A percentile compares a stretch with the other conserved stretches of the same genome.
Evolutionary conservation across 345 rosid genomes (phyloP).

Genomic region (Camelina neglecta): DNA sequence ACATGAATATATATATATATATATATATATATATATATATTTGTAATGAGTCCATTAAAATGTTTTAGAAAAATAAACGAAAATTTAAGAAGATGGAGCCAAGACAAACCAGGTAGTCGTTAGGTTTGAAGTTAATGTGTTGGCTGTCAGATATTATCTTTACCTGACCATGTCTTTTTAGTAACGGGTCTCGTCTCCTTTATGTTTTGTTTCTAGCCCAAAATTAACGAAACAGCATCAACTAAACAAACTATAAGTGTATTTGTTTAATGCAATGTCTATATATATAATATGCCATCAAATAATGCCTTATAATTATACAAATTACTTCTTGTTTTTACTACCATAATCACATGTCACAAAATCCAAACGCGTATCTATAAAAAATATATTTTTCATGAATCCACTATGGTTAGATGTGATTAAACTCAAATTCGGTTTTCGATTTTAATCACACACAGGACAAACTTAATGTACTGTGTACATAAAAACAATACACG

Average conservation of each 20-base stretch:
- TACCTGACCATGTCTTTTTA: slow-evolving; percentile 48
- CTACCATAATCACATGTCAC: background rate
- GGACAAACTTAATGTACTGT: background rate
- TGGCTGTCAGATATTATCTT: slow-evolving; percentile 41
- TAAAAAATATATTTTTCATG: background rate
- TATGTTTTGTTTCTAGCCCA: slow-evolving; percentile 37
- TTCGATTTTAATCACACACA: background rate
- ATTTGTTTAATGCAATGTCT: background rate
- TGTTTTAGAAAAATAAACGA: slow-evolving; percentile 28
- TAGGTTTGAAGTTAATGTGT: slow-evolving; percentile 49
- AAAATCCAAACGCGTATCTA: background rate
- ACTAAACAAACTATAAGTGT: slow-evolving; percentile 2
- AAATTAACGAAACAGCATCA: slow-evolving; percentile 17
- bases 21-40: background rate
- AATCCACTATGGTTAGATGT: background rate
- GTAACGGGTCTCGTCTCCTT: slow-evolving; percentile 34
- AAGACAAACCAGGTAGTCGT: slow-evolving; percentile 46
- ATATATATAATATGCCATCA: background rate
- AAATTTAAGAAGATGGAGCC: slow-evolving; percentile 45
- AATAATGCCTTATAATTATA: background rate
- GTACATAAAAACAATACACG: background rate
- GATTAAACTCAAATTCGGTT: background rate
- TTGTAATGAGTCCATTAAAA: background rate
- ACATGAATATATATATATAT: background rate
- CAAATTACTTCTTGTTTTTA: background rate